These are phyloP conservation scores for Heliophila coronopifolia DNA, from an alignment of 441 rosid genomes.

Conservation along the genomic window DNA sequence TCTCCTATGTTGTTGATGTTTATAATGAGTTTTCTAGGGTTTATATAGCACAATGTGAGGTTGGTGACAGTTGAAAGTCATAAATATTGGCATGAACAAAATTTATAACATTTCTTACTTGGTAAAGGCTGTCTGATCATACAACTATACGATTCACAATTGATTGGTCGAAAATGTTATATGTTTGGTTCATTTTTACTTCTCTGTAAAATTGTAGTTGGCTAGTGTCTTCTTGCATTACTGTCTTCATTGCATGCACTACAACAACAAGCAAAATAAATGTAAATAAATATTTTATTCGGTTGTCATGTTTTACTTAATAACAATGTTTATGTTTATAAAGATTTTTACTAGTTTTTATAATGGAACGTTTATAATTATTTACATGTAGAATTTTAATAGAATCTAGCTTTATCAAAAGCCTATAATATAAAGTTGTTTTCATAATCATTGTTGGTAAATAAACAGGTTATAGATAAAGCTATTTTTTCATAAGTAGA, in stretches of 20 bases:
- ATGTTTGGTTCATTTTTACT: not conserved
- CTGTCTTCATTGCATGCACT: too few species aligned
- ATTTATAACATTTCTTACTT: constrained; percentile 6
- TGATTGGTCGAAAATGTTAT: constrained; percentile 20
- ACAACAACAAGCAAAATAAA: too few species aligned
- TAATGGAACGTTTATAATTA: too few species aligned
- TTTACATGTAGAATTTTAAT: not conserved
- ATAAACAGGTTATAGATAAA: not conserved
- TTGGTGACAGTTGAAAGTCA: constrained; percentile 28
- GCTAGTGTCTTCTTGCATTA: constrained; percentile 13
- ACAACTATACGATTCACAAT: constrained; percentile 15
- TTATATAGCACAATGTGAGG: constrained; percentile 23
- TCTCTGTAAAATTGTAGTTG: not conserved
- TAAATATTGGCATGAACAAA: constrained; percentile 10
- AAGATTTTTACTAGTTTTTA: too few species aligned
- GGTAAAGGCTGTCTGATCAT: constrained; percentile 22
- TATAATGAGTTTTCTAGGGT: constrained; percentile 18
- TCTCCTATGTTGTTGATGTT: constrained; percentile 13
- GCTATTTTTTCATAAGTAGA: not conserved
- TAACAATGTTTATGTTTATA: too few species aligned
- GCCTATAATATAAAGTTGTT: not conserved
- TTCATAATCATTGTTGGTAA: too few species aligned
- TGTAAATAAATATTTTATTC: too few species aligned
- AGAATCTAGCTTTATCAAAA: not conserved
- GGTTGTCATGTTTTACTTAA: not conserved